Base-by-base conservation (phyloP, 73 alveolate species). In the Halteria grandinella region DNA sequence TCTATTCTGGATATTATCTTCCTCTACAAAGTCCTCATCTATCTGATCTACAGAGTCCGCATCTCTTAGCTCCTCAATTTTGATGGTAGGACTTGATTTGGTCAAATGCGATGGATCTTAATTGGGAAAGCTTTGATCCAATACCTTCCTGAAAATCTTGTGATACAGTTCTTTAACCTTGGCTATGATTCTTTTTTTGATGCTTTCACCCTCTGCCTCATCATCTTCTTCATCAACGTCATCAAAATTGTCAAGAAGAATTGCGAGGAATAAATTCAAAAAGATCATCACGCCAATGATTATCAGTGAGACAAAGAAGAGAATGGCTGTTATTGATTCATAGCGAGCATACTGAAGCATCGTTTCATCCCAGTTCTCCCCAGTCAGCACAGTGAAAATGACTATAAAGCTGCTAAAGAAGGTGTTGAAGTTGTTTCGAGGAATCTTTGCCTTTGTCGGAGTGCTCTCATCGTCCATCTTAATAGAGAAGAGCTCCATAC, bases 321-420 rank as follows among this genome's bases (percentile, higher is more conserved):
- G 28, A 17, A 62, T 23, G 12, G 77, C 66, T 4, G 43, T 18
- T 6, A n/a, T 29, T 1, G 69, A 47, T 4, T 41, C 49, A 14
- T 75, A 52, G 36, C 88, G 59, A 24, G 52, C 45, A 32, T 45
- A 47, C 27, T 74, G 83, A 74, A 60, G 47, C 77, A 86, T 88
- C 40, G 50, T 18, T n/a, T 58, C 52, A 53, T 87, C 86, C 95
- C 95, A 87, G 37, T 80, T 54, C 37, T 87, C 95, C 5, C 89
- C 86, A 4, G 86, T 63, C 29, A 87, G 53, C n/a, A 83, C 66
- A 15, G 60, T 49, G 47, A 87, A 82, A 25, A 87, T 69, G 2
- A 91, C 75, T 0, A 74, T 33, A 62, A 87, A 60, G 6, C 92
- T 75, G 8, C 54, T 36, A 32, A 48, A 32, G 21, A 87, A 81